A percentile compares a stretch with the other conserved stretches of the same genome.
Evolutionary conservation across 768 basidiomycete genomes (phyloP).

Genomic region (Mycena rebaudengoi): DNA sequence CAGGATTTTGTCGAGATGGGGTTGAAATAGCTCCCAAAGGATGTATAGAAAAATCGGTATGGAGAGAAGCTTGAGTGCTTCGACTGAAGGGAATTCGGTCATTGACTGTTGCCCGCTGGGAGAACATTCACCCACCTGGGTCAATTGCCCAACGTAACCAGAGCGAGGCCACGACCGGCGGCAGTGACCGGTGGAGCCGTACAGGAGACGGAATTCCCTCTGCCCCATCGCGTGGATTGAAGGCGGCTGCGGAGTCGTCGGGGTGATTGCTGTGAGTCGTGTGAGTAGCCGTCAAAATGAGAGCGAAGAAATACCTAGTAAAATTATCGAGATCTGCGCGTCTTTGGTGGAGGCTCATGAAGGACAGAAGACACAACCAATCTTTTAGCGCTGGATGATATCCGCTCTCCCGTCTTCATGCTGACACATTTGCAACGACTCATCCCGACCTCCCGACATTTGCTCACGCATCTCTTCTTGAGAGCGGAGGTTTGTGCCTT

Average conservation of each 20-base stretch:
- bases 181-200: slow-evolving; percentile 18
- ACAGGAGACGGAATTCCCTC: slow-evolving; percentile 46
- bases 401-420: too few species aligned
- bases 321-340: not conserved
- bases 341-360: not conserved
- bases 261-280: slow-evolving; percentile 6
- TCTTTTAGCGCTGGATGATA: too few species aligned
- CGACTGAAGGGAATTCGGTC: slow-evolving; percentile 45
- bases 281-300: not conserved
- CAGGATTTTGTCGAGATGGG: slow-evolving; percentile 28
- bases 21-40: slow-evolving; percentile 67
- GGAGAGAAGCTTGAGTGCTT: slow-evolving; percentile 73
- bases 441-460: too few species aligned
- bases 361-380: too few species aligned
- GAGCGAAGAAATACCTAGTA: not conserved
- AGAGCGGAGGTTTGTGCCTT: too few species aligned
- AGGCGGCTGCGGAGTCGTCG: slow-evolving; percentile 70
- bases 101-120: not conserved
- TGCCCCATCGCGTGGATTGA: slow-evolving; percentile 69
- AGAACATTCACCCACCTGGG: slow-evolving; percentile 59
- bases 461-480: too few species aligned
- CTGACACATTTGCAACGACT: too few species aligned
- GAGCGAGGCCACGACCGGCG: too few species aligned
- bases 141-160: slow-evolving; percentile 79
- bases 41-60: slow-evolving; percentile 66